Conservation (phyloP, 23 red algal genomes). For the Gracilaria gracilis region DNA sequence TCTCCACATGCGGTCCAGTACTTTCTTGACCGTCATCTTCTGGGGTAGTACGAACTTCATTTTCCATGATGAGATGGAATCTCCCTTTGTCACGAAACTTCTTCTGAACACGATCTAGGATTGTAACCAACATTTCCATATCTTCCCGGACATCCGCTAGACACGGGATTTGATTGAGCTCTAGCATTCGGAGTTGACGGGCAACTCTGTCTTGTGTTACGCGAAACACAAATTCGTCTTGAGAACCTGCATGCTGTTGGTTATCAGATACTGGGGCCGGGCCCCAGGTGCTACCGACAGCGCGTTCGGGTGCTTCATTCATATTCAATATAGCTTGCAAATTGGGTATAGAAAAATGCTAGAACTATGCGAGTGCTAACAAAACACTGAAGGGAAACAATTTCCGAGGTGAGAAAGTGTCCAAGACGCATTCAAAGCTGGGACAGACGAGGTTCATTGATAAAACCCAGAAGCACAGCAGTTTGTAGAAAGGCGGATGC, state of each 20-base stretch:
- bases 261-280: neutral
- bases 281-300: neutral
- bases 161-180: constrained; percentile 18
- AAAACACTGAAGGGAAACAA: neutral
- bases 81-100: constrained; percentile 15
- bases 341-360: neutral
- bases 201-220: constrained; percentile 16
- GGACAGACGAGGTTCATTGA: neutral
- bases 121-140: constrained; percentile 10
- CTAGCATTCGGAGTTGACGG: constrained; percentile 9
- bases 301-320: neutral
- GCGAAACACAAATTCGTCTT: constrained; percentile 40
- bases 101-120: constrained; percentile 24
- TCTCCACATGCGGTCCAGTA: constrained; percentile 3
- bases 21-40: neutral
- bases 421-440: neutral
- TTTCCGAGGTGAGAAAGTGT: too few species aligned
- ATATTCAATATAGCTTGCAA: neutral
- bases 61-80: constrained; percentile 51
- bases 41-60: constrained; percentile 1
- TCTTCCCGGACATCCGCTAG: constrained; percentile 2
- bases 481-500: neutral
- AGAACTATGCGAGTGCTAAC: neutral
- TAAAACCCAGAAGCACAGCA: neutral
- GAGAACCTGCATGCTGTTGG: neutral